Evolutionary conservation across 2,329 filamentous ascomycete species (phyloP).

Genomic region (Cryphonectria radicalis): DNA sequence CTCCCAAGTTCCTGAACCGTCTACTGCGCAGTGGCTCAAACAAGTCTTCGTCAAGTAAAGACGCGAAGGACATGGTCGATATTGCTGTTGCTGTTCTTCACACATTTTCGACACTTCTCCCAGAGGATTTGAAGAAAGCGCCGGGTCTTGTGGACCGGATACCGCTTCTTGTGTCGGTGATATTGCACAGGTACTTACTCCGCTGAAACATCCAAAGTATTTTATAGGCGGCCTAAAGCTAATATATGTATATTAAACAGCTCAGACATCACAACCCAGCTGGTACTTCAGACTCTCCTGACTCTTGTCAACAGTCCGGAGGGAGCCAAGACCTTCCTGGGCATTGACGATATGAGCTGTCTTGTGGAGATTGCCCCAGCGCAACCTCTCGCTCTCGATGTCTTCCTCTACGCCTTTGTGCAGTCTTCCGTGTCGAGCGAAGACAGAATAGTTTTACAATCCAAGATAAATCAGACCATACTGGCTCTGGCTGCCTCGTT

Average conservation of each 20-base stretch:
- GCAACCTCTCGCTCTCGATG: slow-evolving; percentile 57
- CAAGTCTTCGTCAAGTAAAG: slow-evolving; percentile 39
- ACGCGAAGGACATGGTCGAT: slow-evolving; percentile 64
- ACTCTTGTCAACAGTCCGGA: slow-evolving; percentile 56
- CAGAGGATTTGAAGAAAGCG: slow-evolving; percentile 49
- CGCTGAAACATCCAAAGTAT: not conserved
- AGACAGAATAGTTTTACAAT: slow-evolving; percentile 39
- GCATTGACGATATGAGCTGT: slow-evolving; percentile 55
- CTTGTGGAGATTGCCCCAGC: slow-evolving; percentile 61
- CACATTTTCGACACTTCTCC: slow-evolving; percentile 62
- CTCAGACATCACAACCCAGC: slow-evolving; percentile 54
- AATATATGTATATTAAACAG: slow-evolving; percentile 39
- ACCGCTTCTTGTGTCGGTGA: slow-evolving; percentile 55
- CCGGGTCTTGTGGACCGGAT: slow-evolving; percentile 57
- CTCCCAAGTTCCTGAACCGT: slow-evolving; percentile 66
- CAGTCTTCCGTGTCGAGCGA: slow-evolving; percentile 45
- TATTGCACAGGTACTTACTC: slow-evolving; percentile 56
- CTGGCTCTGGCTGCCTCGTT: slow-evolving; percentile 57
- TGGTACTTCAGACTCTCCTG: slow-evolving; percentile 62
- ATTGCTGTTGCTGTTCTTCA: slow-evolving; percentile 66
- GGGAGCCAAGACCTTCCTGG: slow-evolving; percentile 54
- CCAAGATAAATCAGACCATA: slow-evolving; percentile 53
- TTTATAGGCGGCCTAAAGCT: slow-evolving; percentile 10
- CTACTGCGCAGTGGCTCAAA: slow-evolving; percentile 59
- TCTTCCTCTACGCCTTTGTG: slow-evolving; percentile 62